Evolutionary conservation across 345 rosid species (phyloP), one percentile per base, ranked within the genome.

Genomic region (Jatropha curcas): DNA sequence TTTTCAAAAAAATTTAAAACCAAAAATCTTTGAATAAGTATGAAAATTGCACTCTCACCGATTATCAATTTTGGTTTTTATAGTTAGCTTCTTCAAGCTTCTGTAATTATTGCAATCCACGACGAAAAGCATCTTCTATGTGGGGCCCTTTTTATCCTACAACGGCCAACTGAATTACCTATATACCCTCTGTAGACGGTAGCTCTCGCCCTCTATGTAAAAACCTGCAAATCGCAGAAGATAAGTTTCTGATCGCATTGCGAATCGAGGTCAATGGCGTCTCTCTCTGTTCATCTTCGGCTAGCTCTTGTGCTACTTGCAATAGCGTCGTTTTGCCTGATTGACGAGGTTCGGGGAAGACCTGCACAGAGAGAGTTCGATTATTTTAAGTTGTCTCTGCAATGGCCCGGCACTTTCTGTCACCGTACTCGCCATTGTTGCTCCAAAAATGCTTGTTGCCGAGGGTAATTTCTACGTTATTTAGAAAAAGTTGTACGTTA

Each of bases 331-430:
- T 60, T 60, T 65, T 39, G 28, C 30, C 8, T 60, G 68, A 62
- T 72, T 1, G 61, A 69, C 28, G 61, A 64, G 14, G 76, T 56
- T 1, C 27, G 43, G 1, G 83, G 67, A 0, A 37, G 31, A 41
- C 57, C 51, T n/a, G 82, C 28, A 28, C 90, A 74, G 88, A 88
- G 97, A 28, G 98, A 94, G 86, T 94, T 94, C 73, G 98, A 94
- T 81, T 94, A 94, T 86, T 94, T 92, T 82, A 88, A 81, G 64
- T 84, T 94, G 73, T 63, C 94, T 64, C 78, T 94, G 19, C 94
- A 87, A 62, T 94, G 98, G 98, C 96, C 98, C 3, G 96, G 89
- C 80, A 90, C 98, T 34, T 71, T 59, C 68, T 94, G 98, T 79
- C 90, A 71, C 41, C 77, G 80, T 24, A 87, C 96, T 75, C 85